Base-by-base conservation (phyloP, 1,139 yeast species). In the Scheffersomyces cryptocercus region DNA sequence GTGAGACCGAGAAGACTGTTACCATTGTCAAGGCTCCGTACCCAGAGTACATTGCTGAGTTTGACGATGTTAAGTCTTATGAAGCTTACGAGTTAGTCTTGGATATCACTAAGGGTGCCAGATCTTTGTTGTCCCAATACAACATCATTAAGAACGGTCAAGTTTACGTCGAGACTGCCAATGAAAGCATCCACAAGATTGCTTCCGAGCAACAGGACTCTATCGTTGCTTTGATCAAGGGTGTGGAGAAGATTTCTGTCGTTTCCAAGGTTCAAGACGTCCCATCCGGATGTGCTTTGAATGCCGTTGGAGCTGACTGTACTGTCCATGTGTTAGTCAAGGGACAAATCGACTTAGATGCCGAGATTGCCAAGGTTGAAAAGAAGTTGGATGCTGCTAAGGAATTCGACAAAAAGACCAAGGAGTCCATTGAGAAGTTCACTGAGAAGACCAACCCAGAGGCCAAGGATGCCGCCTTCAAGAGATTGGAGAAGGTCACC, bases 291-390 rank as follows among this genome's bases (percentile, higher is more conserved):
- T 88, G 96, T 66, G 97, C 95, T 37, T 79, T 89, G 54, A 84
- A 83, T 55, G 81, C 95, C 41, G 87, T 91, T 49, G 81, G 82
- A 45, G 85, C 96, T 37, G 85, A 81, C 41, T 84, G 89, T 61
- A 85, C 85, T 49, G 98, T 91, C 32, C 96, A 88, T 59, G 82
- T 91, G 31, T 78, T 93, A 63, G 97, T 93, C 47, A 89, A 89
- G 77, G 98, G 98, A 44, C 95, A 88, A 64, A 84, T 93, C 56
- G 97, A 93, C 64, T 81, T 91, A 57, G 97, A 90, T 57, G 85
- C 87, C 41, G 98, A 93, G 70, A 88, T 93, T 58, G 62, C 76
- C 54, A 93, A 91, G 78, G 95, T 91, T 37, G 67, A 75, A 58
- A 83, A 82, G 78, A 90, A 87, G 73, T 77, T 90, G 60, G 76